Conservation (phyloP, 2,329 filamentous ascomycete species). For the Arthrinium phaeospermum region DNA sequence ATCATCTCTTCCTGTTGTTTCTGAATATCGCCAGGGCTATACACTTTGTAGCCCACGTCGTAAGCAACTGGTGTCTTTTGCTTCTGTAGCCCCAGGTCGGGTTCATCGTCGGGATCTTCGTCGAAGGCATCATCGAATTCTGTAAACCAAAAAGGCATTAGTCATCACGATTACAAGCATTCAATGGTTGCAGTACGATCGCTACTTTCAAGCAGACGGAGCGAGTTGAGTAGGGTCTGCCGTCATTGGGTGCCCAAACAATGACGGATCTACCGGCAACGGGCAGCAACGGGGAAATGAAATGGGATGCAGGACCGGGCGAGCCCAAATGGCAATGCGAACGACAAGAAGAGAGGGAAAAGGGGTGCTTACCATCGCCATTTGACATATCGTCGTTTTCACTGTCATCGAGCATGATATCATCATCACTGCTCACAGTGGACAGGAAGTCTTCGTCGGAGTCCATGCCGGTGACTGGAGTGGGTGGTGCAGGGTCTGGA, state of each 20-base stretch:
- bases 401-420: conserved; percentile 77
- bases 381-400: conserved; percentile 70
- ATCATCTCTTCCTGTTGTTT: conserved; percentile 85
- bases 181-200: background rate
- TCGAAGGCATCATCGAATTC: conserved; percentile 66
- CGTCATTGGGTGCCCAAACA: background rate
- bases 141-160: conserved; percentile 32
- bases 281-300: background rate
- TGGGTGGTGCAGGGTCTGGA: conserved; percentile 57
- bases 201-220: background rate
- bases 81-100: conserved; percentile 64
- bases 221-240: background rate
- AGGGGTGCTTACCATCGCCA: conserved; percentile 47
- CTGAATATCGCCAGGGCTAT: conserved; percentile 80
- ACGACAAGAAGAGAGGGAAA: background rate
- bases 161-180: conserved; percentile 17
- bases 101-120: conserved; percentile 59
- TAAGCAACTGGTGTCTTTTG: conserved; percentile 76
- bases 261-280: background rate
- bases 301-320: background rate
- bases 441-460: conserved; percentile 96
- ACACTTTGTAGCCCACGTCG: conserved; percentile 84
- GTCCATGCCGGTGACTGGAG: conserved; percentile 77
- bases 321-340: conserved; percentile 21
- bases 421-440: conserved; percentile 77